Base-by-base conservation (phyloP, 805 yeast genomes). In the Metschnikowia drakensbergensis region DNA sequence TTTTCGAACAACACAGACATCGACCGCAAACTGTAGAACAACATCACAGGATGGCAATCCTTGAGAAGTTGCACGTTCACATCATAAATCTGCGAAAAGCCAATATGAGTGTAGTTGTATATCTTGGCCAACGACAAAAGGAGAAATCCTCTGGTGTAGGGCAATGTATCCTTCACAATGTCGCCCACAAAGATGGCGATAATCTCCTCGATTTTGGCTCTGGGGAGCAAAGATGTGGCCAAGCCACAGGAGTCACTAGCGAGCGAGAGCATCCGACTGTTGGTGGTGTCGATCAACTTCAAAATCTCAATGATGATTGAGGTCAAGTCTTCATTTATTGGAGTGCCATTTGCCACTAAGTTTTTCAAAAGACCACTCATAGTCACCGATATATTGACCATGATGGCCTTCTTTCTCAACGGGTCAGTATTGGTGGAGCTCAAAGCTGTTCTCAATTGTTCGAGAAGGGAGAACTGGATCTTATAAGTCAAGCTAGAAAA, bases 21-120 rank as follows among this genome's bases (percentile, higher is more conserved):
- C 0, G 94, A 78, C 41, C 77, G 77, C 55, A 90, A 62, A 0
- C 92, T 75, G 75, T 90, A 84, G 47, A 80, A 76, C 61, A 88
- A 91, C 13, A 94, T 90, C 1, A 80, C 69, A 0, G 97, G 96
- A 61, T 91, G 92, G 0, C 96, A 91, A 64, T 92, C 98, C 22
- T 68, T 68, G 3, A 83, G 63, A 28, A 92, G 71, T 11, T 86
- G 82, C 34, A 76, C 64, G 2, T 83, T 59, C 4, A 88, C 81
- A 32, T 81, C 82, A 48, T 76, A 71, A 3, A 84, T 76, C 3
- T 77, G 70, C 29, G 46, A 54, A 42, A 66, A 68, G 1, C 70
- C 71, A 17, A 49, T 23, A n/a, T 61, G 64, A 3, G 67, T 59
- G 38, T 57, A 42, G 33, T 60, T 51, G 49, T 64, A 64, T 22